Evolutionary conservation across 257 asterid species (phyloP).

Genomic region (Linaria vulgaris): DNA sequence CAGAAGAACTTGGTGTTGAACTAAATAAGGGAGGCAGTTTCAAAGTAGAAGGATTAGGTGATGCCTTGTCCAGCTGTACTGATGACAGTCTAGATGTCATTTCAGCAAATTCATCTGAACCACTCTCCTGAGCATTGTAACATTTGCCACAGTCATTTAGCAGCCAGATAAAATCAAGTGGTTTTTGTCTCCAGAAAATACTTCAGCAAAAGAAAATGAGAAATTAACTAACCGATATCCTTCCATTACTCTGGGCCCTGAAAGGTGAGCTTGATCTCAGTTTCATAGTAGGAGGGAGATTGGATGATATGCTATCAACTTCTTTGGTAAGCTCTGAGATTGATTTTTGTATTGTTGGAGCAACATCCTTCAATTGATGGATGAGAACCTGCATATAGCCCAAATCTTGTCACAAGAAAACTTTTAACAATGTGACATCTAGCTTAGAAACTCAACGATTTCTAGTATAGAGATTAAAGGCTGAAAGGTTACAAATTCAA

Average conservation of each 20-base stretch:
- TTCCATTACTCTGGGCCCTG: conserved; percentile 64
- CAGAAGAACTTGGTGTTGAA: conserved; percentile 82
- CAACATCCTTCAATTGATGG: conserved; percentile 92
- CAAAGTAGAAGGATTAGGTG: conserved; percentile 78
- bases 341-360: conserved; percentile 91
- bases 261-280: conserved; percentile 66
- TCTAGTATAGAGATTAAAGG: no score
- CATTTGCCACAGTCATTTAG: conserved; percentile 20
- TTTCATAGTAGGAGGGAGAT: conserved; percentile 52
- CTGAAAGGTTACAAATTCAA: neutral
- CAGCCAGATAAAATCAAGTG: no score
- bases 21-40: conserved; percentile 96
- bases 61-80: conserved; percentile 69
- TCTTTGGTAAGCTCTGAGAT: conserved; percentile 84
- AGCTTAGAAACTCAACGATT: no score
- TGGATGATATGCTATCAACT: conserved; percentile 74
- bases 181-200: no score
- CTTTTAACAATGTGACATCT: no score
- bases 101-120: conserved; percentile 66
- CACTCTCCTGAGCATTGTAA: conserved; percentile 54
- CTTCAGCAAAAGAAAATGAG: no score
- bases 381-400: conserved; percentile 76
- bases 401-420: conserved; percentile 3
- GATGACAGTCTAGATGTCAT: conserved; percentile 72
- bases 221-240: conserved; percentile 53